Percentiles rank a stretch among this genome's conserved stretches.
phyloP scores from a whole-genome alignment of 257 asterid species.

The Jacaranda mimosifolia region DNA sequence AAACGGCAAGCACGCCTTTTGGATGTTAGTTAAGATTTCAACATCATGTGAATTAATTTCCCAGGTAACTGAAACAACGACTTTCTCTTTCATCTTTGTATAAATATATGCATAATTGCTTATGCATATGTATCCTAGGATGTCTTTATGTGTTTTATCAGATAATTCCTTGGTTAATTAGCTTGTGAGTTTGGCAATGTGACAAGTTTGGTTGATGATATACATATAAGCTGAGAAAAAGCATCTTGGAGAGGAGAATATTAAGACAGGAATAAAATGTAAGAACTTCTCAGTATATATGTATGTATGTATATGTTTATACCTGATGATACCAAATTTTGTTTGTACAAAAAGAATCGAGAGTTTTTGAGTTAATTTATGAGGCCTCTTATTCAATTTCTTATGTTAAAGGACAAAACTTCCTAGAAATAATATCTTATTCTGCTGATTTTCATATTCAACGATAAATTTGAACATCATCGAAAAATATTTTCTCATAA shows the following conservation, averaged over 20 bases:
- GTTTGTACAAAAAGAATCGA: too few relatives aligned
- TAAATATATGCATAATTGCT: not conserved
- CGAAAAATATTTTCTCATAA: not conserved
- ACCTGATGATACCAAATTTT: not conserved
- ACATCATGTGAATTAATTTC: conserved; percentile 48
- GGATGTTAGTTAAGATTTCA: conserved; percentile 27
- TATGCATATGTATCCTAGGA: not conserved
- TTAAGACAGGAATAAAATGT: not conserved
- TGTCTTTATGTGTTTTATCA: not conserved
- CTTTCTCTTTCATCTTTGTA: not conserved
- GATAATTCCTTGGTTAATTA: not conserved
- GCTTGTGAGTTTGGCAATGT: too few relatives aligned
- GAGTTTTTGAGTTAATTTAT: too few relatives aligned
- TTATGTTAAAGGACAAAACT: too few relatives aligned
- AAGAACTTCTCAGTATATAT: not conserved
- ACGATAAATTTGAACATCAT: too few relatives aligned
- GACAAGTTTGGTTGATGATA: not conserved
- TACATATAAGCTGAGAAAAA: too few relatives aligned
- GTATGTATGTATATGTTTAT: not conserved
- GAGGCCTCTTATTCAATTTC: too few relatives aligned
- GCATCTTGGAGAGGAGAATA: not conserved
- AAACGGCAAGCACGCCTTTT: conserved; percentile 40
- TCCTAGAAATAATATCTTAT: too few relatives aligned
- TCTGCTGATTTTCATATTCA: too few relatives aligned
- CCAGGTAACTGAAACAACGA: conserved; percentile 38